phyloP scores from a whole-genome alignment of 2,329 filamentous ascomycete species.

The Arthroderma sp. region DNA sequence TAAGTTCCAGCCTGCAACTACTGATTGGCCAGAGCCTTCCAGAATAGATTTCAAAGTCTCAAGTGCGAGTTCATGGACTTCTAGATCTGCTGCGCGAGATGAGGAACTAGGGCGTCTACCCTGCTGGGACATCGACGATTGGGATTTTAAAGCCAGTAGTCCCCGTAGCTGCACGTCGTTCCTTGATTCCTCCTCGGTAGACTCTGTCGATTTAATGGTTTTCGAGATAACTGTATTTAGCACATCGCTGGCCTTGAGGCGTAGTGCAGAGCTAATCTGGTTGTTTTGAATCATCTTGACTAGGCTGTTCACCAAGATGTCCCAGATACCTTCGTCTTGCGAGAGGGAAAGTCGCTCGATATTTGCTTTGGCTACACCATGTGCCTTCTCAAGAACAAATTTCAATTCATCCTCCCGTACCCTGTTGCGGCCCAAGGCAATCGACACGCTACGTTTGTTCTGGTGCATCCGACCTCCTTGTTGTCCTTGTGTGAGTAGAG shows the following conservation, averaged over 20 bases:
- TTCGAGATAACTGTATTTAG: slow-evolving; percentile 37
- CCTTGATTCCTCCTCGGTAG: slow-evolving; percentile 36
- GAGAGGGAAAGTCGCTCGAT: slow-evolving; percentile 60
- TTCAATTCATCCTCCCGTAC: slow-evolving; percentile 34
- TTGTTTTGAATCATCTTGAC: slow-evolving; percentile 35
- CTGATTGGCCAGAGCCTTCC: slow-evolving; percentile 74
- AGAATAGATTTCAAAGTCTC: slow-evolving; percentile 72
- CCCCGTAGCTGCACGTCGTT: slow-evolving; percentile 60
- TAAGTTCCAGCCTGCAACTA: slow-evolving; percentile 72
- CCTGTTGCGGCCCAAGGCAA: slow-evolving; percentile 30
- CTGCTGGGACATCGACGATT: slow-evolving; percentile 42
- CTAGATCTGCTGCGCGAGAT: slow-evolving; percentile 54
- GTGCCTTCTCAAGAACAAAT: slow-evolving; percentile 58
- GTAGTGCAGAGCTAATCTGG: slow-evolving; percentile 28
- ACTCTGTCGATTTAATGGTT: slow-evolving; percentile 31
- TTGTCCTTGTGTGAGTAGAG: slow-evolving; percentile 18
- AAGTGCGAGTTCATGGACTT: slow-evolving; percentile 68
- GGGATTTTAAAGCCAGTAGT: slow-evolving; percentile 52
- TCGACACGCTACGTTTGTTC: slow-evolving; percentile 31
- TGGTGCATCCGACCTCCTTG: slow-evolving; percentile 25
- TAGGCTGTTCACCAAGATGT: slow-evolving; percentile 47
- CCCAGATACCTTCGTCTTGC: slow-evolving; percentile 64
- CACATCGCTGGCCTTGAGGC: slow-evolving; percentile 49
- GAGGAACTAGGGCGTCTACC: slow-evolving; percentile 34
- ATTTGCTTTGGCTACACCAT: slow-evolving; percentile 62